phyloP scores from a whole-genome alignment of 331 rosid genomes.

The Acacia pycnantha region DNA sequence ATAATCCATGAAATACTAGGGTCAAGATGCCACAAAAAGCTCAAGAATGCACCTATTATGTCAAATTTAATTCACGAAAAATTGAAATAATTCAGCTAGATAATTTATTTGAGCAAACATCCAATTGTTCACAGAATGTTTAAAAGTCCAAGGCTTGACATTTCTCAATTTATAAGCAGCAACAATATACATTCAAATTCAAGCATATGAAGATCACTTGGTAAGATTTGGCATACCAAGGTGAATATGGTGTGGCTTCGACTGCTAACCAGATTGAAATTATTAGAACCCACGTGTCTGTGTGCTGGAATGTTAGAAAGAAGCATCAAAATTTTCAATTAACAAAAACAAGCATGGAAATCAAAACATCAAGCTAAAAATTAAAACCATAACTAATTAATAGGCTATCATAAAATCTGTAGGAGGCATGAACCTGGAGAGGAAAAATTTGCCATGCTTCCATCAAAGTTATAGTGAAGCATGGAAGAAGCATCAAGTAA shows the following conservation, averaged over 20 bases:
- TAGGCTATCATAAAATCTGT: not conserved
- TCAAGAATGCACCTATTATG: not conserved
- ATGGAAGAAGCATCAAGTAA: slow-evolving; percentile 8
- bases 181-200: slow-evolving; percentile 11
- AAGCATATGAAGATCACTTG: slow-evolving; percentile 1
- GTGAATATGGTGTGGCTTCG: slow-evolving; percentile 95
- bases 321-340: slow-evolving; percentile 16
- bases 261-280: slow-evolving; percentile 86
- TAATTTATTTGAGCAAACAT: slow-evolving; percentile 13
- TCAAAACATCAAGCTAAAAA: slow-evolving; percentile 2
- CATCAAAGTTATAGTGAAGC: not conserved
- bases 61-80: not conserved
- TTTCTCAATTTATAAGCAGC: not conserved
- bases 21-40: slow-evolving; percentile 11
- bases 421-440: slow-evolving; percentile 4
- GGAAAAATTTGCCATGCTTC: slow-evolving; percentile 12
- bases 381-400: not conserved
- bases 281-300: slow-evolving; percentile 90
- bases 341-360: slow-evolving; percentile 14
- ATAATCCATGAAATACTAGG: not conserved
- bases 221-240: slow-evolving; percentile 49
- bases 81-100: not conserved
- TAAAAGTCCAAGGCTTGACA: not conserved
- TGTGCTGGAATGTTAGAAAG: slow-evolving; percentile 59
- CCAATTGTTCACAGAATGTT: slow-evolving; percentile 14